Base-by-base conservation (phyloP, 1,139 yeast genomes). In the Kurtzmaniella quercitrusa region DNA sequence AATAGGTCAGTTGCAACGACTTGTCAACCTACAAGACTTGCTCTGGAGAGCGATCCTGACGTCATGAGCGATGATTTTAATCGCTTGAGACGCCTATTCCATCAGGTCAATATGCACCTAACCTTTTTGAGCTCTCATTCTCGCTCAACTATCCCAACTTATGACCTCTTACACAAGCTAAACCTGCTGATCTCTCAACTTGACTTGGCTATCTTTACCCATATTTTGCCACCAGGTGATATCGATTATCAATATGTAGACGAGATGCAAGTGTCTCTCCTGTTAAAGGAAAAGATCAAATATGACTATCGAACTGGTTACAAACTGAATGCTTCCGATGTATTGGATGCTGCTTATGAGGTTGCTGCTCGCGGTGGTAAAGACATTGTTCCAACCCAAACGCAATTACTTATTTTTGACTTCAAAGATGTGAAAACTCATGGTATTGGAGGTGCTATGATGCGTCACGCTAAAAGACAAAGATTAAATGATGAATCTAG, bases 181-280 rank as follows among this genome's bases (percentile, higher is more conserved):
- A 59, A 63, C 42, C 50, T 53, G 3, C 58, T 57, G 16, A 60
- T 71, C n/a, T 51, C 63, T 2, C 48, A 50, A 6, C 47, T 58
- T 15, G 95, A 87, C 56, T 71, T 86, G 36, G 88, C 95, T 1
- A 69, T 72, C 44, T 72, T 89, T 36, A 76, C 73, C 40, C 73
- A 65, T n/a, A 56, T 91, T 2, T 58, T 86, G 11, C 95, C 96
- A 0, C 66, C 74, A 18, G 91, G 84, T 39, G 78, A 86, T 16
- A 66, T 81, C 2, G 81, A 82, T 51, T 71, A 57, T 44, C 87
- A 79, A 41, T 89, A 87, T 57, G 82, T 86, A 33, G 91, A 85
- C 55, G 87, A 82, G 56, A 81, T 82, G 53, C 88, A 84, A 50
- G 63, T 84, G 23, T 52, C 57, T 47, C 53, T 66, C 8, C 59